Percentiles rank a stretch among this genome's conserved stretches.
Evolutionary conservation across 2,329 filamentous ascomycete genomes (phyloP).

Genomic region (Simplicillium sp.): DNA sequence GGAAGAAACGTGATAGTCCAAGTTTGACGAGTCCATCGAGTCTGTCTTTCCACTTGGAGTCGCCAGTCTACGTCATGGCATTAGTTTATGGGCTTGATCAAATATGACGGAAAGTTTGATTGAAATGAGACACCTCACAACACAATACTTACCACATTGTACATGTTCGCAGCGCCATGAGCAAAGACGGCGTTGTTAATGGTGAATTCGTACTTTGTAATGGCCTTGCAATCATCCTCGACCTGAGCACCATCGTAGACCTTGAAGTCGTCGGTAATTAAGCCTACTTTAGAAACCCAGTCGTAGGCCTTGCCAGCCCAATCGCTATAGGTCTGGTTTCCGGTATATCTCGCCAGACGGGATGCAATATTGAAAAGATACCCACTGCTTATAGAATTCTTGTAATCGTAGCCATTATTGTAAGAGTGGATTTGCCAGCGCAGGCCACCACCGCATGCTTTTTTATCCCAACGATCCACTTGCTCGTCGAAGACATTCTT

Average conservation of each 20-base stretch:
- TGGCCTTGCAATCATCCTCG: background rate
- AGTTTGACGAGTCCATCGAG: background rate
- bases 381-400: conserved; percentile 32
- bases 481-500: conserved; percentile 54
- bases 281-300: background rate
- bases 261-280: conserved; percentile 43
- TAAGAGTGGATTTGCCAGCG: conserved; percentile 71
- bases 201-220: background rate
- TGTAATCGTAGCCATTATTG: conserved; percentile 56
- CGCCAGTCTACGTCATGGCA: background rate
- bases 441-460: conserved; percentile 58
- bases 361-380: conserved; percentile 54
- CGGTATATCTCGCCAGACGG: conserved; percentile 60
- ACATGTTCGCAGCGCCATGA: conserved; percentile 40
- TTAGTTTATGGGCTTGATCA: too few relatives aligned
- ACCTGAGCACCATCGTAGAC: background rate
- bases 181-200: conserved; percentile 44
- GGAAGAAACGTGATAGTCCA: background rate
- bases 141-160: conserved; percentile 26
- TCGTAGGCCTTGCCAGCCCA: conserved; percentile 46
- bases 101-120: too few relatives aligned
- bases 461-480: conserved; percentile 17
- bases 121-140: too few relatives aligned
- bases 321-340: conserved; percentile 60
- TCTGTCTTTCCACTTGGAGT: background rate